Conservation (phyloP, 2,329 filamentous ascomycete species). For the Ilyonectria sp. region DNA sequence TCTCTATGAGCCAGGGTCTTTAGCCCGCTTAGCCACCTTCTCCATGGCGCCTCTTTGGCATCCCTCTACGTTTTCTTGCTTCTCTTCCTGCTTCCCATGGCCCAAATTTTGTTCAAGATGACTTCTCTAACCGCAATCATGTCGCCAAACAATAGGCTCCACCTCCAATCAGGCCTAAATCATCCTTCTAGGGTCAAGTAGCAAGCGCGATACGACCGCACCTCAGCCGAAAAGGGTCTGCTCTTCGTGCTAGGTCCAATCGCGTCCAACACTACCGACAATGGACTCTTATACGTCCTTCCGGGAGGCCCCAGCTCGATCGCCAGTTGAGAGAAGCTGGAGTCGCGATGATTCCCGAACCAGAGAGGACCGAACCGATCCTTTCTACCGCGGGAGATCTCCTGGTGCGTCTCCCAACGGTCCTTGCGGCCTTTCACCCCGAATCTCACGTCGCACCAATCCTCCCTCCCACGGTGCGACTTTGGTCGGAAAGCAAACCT, state of each 20-base stretch:
- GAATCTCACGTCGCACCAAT: conserved; percentile 3
- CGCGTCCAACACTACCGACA: conserved; percentile 32
- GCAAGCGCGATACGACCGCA: conserved; percentile 27
- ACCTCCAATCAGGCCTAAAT: conserved; percentile 47
- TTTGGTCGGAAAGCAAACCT: background rate
- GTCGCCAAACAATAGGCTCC: conserved; percentile 65
- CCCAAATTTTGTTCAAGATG: conserved; percentile 56
- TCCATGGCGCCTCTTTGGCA: conserved; percentile 49
- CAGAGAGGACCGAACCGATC: conserved; percentile 68
- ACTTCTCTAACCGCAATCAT: conserved; percentile 71
- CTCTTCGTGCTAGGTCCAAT: conserved; percentile 37
- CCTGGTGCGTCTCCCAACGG: conserved; percentile 71
- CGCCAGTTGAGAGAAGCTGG: conserved; percentile 69
- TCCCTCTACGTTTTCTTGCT: conserved; percentile 43
- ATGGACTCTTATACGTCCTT: conserved; percentile 72
- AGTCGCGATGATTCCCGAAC: conserved; percentile 66
- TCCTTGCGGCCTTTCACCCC: conserved; percentile 1
- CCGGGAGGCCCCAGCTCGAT: conserved; percentile 67
- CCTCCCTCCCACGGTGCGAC: conserved; percentile 11
- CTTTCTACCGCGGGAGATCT: conserved; percentile 77
- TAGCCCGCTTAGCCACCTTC: conserved; percentile 35
- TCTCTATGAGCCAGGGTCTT: conserved; percentile 26
- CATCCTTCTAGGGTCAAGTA: conserved; percentile 41
- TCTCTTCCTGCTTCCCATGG: conserved; percentile 38
- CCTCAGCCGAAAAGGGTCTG: conserved; percentile 16